Base-by-base conservation (phyloP, 139 green algal species). In the Volvox reticuliferus region DNA sequence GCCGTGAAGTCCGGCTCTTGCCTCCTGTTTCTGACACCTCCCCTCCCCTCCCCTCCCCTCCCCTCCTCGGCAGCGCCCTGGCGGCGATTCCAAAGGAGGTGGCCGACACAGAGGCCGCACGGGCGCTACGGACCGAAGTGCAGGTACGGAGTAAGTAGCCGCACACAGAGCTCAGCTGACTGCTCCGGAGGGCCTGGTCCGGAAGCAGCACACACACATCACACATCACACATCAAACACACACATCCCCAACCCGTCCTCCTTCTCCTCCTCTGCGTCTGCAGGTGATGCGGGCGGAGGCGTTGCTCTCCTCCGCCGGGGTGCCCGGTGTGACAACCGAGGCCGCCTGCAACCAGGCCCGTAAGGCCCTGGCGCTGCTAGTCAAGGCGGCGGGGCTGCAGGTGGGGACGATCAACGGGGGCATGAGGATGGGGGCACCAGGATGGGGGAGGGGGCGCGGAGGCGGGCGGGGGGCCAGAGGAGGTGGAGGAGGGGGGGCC, bases 281-380 rank as follows among this genome's bases (percentile, higher is more conserved):
- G 1, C 62, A 80, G 86, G 55, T 90, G 21, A 84, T 90, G 73
- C 73, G 86, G 37, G 86, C 73, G 0, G 86, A 90, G 86, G 50
- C 86, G 18, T 24, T 85, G 55, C 73, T 90, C n/a, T 69, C 85
- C 37, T 33, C 69, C 37, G 85, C 85, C 12, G 18, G 32, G 1
- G 36, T 33, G 2, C 26, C 85, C n/a, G 85, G 69, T 3, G 0
- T 55, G 9, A 12, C 69, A 5, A 26, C 37, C 5, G 73, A 77
- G n/a, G 73, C 22, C 28, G 73, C 32, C 0, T 35, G 36, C 21
- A 32, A 30, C 55, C 37, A 77, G 55, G 86, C 55, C 13, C n/a
- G 75, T 12, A 83, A 90, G 86, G 86, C 86, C 12, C 75, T 90
- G 30, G 61, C 32, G 30, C 86, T 75, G 73, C 86, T 90, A 71